phyloP scores from a whole-genome alignment of 345 rosid genomes.

The Ceriops zippeliana region DNA sequence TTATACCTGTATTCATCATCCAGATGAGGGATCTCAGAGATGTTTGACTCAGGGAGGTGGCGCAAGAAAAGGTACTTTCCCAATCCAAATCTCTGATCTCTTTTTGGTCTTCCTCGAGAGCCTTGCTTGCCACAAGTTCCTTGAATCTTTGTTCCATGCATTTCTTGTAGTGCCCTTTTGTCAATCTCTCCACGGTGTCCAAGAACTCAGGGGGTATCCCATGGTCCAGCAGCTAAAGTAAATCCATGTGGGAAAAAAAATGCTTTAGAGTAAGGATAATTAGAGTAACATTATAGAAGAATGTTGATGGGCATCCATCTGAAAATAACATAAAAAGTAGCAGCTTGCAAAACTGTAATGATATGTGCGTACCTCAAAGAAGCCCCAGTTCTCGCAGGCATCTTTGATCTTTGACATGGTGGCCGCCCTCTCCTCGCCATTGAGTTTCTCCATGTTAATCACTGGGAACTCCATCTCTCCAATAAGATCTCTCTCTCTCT shows the following conservation, averaged over 20 bases:
- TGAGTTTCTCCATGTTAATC: slow-evolving; percentile 58
- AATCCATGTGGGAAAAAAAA: neutral
- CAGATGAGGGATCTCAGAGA: slow-evolving; percentile 70
- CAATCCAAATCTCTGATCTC: slow-evolving; percentile 85
- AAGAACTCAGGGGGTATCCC: slow-evolving; percentile 60
- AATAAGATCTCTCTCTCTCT: neutral
- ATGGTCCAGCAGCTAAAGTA: slow-evolving; percentile 64
- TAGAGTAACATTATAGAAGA: neutral
- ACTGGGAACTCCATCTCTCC: slow-evolving; percentile 66
- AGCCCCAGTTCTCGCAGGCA: slow-evolving; percentile 99
- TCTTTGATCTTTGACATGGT: slow-evolving; percentile 73
- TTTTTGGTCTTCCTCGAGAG: slow-evolving; percentile 48
- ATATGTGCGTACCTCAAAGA: slow-evolving; percentile 65
- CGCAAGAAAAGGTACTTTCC: slow-evolving; percentile 79
- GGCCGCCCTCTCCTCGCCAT: slow-evolving; percentile 57
- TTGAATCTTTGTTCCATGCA: slow-evolving; percentile 83
- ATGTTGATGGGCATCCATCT: neutral
- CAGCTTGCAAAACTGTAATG: too few species aligned
- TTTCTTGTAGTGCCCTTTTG: slow-evolving; percentile 77
- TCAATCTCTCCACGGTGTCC: slow-evolving; percentile 70
- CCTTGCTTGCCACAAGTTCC: slow-evolving; percentile 62
- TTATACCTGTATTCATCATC: slow-evolving; percentile 62
- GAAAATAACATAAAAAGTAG: neutral
- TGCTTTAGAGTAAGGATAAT: neutral
- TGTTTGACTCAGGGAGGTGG: slow-evolving; percentile 71